Conservation (phyloP, 2,329 filamentous ascomycete species). For the Elsinoe australis region DNA sequence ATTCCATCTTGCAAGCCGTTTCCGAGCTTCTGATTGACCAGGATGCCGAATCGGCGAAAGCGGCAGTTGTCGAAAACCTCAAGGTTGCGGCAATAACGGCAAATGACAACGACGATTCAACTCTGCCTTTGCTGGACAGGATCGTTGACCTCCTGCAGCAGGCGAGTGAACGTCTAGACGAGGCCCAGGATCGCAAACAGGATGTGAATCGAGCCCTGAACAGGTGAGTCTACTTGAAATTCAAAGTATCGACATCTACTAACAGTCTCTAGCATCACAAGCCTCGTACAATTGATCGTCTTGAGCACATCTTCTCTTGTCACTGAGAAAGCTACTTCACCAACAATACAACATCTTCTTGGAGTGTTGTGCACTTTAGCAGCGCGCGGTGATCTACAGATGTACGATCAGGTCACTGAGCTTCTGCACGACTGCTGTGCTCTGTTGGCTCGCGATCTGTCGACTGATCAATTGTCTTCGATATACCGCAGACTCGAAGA, state of each 20-base stretch:
- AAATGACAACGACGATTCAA: slow-evolving; percentile 18
- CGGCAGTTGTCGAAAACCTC: slow-evolving; percentile 24
- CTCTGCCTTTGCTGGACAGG: background rate
- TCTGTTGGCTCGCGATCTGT: slow-evolving; percentile 1
- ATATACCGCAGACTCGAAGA: slow-evolving; percentile 1
- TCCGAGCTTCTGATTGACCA: slow-evolving; percentile 16
- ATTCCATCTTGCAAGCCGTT: slow-evolving; percentile 17
- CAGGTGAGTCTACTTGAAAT: background rate
- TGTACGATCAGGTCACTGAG: background rate
- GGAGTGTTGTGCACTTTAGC: background rate
- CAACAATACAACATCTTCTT: background rate
- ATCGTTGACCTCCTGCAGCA: slow-evolving; percentile 2
- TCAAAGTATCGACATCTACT: no score
- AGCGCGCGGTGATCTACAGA: slow-evolving; percentile 2
- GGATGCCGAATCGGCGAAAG: background rate
- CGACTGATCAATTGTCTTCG: background rate
- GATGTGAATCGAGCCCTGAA: slow-evolving; percentile 3
- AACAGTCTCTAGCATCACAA: slow-evolving; percentile 2
- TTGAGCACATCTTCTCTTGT: background rate
- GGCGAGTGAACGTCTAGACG: slow-evolving; percentile 1
- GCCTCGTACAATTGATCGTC: background rate
- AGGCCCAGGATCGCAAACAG: background rate
- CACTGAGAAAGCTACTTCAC: background rate
- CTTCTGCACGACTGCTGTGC: slow-evolving; percentile 6
- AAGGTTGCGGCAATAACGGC: slow-evolving; percentile 21